Evolutionary conservation across 139 green algal genomes (phyloP).

Genomic region (Deuterostichococcus epilithicus): DNA sequence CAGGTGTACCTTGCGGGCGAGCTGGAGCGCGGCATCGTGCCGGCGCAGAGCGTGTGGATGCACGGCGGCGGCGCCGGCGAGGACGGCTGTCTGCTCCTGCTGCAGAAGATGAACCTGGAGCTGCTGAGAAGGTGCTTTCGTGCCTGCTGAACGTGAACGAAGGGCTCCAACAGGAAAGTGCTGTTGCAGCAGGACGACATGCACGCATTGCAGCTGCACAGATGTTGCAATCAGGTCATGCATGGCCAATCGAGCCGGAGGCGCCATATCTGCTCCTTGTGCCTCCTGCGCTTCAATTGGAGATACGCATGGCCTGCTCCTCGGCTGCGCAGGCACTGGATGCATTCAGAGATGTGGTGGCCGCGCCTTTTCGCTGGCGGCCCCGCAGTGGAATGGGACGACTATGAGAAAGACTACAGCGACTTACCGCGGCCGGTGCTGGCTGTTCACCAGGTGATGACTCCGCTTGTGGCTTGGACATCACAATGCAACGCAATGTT

Average conservation of each 20-base stretch:
- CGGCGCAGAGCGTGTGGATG: conserved; percentile 62
- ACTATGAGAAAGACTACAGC: conserved; percentile 79
- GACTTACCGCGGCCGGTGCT: conserved; percentile 53
- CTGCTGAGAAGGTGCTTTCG: conserved; percentile 52
- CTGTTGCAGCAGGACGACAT: no score
- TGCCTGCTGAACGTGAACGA: no score
- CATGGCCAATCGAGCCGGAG: no score
- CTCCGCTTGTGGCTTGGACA: neutral
- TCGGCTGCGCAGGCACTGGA: conserved; percentile 43
- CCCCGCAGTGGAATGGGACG: conserved; percentile 64
- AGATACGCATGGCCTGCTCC: neutral
- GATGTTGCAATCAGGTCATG: no score
- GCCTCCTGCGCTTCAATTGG: no score
- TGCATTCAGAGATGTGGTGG: conserved; percentile 72
- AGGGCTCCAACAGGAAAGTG: no score
- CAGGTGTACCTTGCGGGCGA: conserved; percentile 61
- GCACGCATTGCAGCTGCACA: neutral
- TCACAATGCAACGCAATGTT: neutral
- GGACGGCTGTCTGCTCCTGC: conserved; percentile 49
- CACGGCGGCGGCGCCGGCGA: conserved; percentile 40
- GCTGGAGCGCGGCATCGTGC: conserved; percentile 60
- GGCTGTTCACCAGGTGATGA: neutral
- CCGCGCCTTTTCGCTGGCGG: conserved; percentile 52
- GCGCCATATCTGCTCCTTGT: no score
- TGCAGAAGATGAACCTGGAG: conserved; percentile 83